Evolutionary conservation across 208 protist genomes (phyloP), one percentile per base, ranked within the genome.

Genomic region (Trichomonas tenax): DNA sequence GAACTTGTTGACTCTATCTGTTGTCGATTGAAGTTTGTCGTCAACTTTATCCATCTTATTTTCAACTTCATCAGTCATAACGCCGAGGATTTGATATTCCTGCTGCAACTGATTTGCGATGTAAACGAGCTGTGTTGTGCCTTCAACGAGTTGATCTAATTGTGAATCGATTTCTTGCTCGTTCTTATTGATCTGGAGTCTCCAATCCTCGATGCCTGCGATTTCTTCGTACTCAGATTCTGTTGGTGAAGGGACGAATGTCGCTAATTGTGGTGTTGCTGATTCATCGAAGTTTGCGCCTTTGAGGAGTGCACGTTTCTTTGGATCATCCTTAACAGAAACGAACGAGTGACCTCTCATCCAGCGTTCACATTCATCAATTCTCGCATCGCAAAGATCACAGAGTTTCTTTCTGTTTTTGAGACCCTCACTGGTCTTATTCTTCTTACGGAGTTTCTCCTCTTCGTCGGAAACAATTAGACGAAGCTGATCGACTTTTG

Each of bases 291-390:
- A 46, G 8, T 89, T 89, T n/a, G 82, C 23, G 17, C 82, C 82
- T 89, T 89, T 89, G 0, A 89, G 40, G 48, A 89, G 82, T 23
- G 34, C 82, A n/a, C 40, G 40, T 46, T 89, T 89, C n/a, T 31
- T 23, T n/a, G 82, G 82, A 89, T 89, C 82, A 89, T 40, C 40
- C 40, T 89, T 89, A 34, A 11, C 40, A 89, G 34, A 44, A 8
- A 46, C 40, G 36, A 89, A 89, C 4, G 82, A 44, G 17, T 44
- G 40, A 40, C 82, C 82, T 89, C 41, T 89, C 10, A 48, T 23
- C 82, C 82, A 89, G 23, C 82, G 82, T 89, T 89, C 82, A 31
- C 82, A 89, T 48, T 89, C 82, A 21, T 89, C 38, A 89, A 89
- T 44, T 31, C 36, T n/a, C 3, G 82, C 82, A 89, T 89, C 82